Evolutionary conservation across 768 basidiomycete genomes (phyloP).

Genomic region (Leccinum uliginosum): DNA sequence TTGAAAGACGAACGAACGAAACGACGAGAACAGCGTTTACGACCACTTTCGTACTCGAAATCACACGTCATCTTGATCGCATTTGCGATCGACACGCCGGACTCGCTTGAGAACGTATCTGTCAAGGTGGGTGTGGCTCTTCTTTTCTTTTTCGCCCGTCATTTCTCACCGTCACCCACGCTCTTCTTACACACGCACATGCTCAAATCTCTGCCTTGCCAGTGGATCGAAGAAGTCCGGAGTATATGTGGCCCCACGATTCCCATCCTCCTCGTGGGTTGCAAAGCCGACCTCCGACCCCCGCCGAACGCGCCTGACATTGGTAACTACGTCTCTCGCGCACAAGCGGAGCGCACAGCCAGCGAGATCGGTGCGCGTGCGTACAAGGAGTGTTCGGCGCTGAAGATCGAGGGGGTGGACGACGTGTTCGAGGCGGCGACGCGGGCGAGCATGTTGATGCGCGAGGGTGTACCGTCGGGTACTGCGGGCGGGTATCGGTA

Average conservation of each 20-base stretch:
- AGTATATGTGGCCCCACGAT: constrained; percentile 91
- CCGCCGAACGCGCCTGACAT: constrained; percentile 43
- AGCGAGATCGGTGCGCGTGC: constrained; percentile 82
- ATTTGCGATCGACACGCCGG: constrained; percentile 93
- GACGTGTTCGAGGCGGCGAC: constrained; percentile 98
- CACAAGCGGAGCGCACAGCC: constrained; percentile 80
- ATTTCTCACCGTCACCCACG: too few relatives aligned
- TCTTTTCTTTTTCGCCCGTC: not conserved
- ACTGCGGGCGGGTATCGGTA: constrained; percentile 48
- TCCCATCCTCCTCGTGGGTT: constrained; percentile 93
- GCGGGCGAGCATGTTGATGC: constrained; percentile 92
- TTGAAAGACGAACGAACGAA: not conserved
- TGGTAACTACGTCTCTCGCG: constrained; percentile 63
- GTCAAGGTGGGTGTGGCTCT: constrained; percentile 59
- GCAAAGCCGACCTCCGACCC: constrained; percentile 90
- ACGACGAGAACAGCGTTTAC: constrained; percentile 56
- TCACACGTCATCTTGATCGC: constrained; percentile 99
- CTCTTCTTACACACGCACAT: not conserved
- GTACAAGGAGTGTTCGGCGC: constrained; percentile 92
- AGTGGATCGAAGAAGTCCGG: constrained; percentile 99
- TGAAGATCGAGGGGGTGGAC: constrained; percentile 90
- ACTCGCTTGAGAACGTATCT: constrained; percentile 93
- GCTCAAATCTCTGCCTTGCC: not conserved
- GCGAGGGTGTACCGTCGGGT: constrained; percentile 67
- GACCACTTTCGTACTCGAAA: constrained; percentile 96